Evolutionary conservation across 2,329 filamentous ascomycete species (phyloP).

Genomic region (Penicillium sp.): DNA sequence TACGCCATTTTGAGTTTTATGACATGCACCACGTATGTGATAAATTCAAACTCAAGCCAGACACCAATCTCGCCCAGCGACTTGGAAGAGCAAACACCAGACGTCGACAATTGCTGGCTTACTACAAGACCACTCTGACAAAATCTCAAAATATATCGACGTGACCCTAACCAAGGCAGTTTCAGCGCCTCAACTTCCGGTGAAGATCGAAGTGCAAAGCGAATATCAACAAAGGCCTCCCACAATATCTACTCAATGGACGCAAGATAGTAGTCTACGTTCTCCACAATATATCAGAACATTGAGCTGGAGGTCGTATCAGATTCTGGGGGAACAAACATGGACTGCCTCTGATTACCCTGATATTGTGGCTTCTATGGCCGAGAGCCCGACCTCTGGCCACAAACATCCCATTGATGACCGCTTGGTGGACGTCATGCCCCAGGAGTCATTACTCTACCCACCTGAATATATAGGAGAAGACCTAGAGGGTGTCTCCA

Average conservation of each 20-base stretch:
- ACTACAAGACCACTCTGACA: slow-evolving; percentile 1
- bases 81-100: slow-evolving; percentile 1
- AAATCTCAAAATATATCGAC: not conserved
- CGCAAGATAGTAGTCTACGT: not conserved
- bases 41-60: not conserved
- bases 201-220: not conserved
- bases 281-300: not conserved
- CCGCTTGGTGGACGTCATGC: not conserved
- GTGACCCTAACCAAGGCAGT: not conserved
- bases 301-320: not conserved
- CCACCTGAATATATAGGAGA: not conserved
- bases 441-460: not conserved
- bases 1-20: not conserved
- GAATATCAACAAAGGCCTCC: not conserved
- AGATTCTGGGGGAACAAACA: slow-evolving; percentile 1
- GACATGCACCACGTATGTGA: not conserved
- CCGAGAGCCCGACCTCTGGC: not conserved
- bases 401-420: not conserved
- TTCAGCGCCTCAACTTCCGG: not conserved
- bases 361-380: too few species aligned
- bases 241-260: slow-evolving; percentile 1
- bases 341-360: too few species aligned
- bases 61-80: not conserved
- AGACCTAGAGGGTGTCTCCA: not conserved
- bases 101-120: not conserved